Conservation (phyloP, 306 rosid species). For the Arachis hypogaea region DNA sequence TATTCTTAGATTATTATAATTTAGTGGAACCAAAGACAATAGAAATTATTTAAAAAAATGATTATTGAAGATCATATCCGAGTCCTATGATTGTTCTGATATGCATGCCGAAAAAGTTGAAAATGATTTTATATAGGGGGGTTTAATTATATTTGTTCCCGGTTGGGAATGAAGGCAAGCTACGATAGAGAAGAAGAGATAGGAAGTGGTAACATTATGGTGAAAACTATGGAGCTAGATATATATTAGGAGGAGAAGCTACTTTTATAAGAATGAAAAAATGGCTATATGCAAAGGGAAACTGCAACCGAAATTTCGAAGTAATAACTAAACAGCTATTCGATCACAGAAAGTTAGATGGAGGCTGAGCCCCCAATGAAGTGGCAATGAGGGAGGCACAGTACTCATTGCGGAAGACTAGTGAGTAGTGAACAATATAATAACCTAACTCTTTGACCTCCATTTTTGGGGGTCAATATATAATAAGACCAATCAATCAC, state of each 20-base stretch:
- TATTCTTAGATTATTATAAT: too few relatives aligned
- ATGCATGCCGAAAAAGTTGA: background rate
- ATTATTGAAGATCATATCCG: too few relatives aligned
- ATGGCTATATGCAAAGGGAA: constrained; percentile 39
- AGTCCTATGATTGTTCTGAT: too few relatives aligned
- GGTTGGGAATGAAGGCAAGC: constrained; percentile 41
- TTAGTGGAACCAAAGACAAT: too few relatives aligned
- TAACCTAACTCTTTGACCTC: constrained; percentile 1
- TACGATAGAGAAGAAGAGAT: constrained; percentile 29
- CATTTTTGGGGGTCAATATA: constrained; percentile 38
- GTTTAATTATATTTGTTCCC: constrained; percentile 7
- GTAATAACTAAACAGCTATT: constrained; percentile 40
- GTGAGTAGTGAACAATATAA: constrained; percentile 25
- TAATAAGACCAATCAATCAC: constrained; percentile 36
- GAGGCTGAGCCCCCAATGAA: constrained; percentile 34
- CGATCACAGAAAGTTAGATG: constrained; percentile 39
- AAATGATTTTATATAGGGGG: background rate
- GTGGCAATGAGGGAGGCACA: constrained; percentile 40
- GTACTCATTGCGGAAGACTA: constrained; percentile 7
- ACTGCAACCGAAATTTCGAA: constrained; percentile 41
- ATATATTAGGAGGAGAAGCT: background rate
- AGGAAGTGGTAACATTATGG: constrained; percentile 28
- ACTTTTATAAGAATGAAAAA: constrained; percentile 33
- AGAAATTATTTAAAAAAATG: too few relatives aligned
- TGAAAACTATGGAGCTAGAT: constrained; percentile 27